Evolutionary conservation across 108 stramenopile genomes (phyloP).

Genomic region (Cyclotella distinguenda): DNA sequence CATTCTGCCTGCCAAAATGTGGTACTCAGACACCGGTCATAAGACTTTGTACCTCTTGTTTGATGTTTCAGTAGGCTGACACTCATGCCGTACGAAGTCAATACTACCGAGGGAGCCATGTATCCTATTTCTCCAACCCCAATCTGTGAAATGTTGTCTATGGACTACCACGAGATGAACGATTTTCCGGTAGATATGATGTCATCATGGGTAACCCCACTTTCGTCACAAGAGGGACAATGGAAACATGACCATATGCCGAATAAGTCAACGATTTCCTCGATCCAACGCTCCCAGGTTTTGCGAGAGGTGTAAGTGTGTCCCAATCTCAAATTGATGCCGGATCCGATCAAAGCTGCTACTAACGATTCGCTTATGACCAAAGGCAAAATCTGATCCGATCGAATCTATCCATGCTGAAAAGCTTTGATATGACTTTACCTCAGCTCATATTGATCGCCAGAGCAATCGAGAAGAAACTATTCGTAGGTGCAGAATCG

Average conservation of each 20-base stretch:
- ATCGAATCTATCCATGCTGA: background rate
- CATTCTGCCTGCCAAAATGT: too few species aligned
- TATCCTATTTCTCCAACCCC: conserved; percentile 5
- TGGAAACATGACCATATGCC: background rate
- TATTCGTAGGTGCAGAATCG: conserved; percentile 1
- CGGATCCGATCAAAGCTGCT: background rate
- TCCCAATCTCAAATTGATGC: background rate
- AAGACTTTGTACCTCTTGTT: too few species aligned
- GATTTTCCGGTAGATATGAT: background rate
- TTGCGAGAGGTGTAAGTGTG: background rate
- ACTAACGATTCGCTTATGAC: background rate
- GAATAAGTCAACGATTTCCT: background rate
- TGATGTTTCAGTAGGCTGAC: too few species aligned
- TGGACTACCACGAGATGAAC: background rate
- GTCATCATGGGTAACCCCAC: background rate
- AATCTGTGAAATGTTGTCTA: background rate
- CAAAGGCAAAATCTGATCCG: conserved; percentile 2
- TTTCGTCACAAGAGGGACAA: background rate
- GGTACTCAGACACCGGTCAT: too few species aligned
- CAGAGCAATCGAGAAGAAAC: conserved; percentile 8
- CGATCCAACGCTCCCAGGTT: conserved; percentile 1
- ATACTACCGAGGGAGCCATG: too few species aligned
- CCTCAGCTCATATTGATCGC: conserved; percentile 4
- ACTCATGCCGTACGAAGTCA: too few species aligned
- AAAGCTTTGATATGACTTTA: background rate